These are phyloP conservation scores for Biscutella laevigata DNA, from an alignment of 441 rosid species.

Conservation along the genomic window DNA sequence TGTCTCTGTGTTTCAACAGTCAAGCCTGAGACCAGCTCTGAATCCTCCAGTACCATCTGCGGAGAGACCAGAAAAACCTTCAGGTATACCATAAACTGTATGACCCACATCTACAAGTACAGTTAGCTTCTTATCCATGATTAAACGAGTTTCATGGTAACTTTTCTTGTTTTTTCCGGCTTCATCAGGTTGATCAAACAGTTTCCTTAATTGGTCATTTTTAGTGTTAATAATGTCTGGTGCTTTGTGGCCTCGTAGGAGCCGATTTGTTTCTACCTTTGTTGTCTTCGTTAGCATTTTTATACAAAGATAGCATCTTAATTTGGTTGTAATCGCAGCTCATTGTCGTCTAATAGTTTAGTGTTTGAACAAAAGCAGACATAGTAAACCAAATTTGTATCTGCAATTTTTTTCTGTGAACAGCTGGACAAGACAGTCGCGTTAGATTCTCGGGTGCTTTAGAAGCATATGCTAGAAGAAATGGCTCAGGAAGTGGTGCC, in stretches of 20 bases:
- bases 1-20: slow-evolving; percentile 34
- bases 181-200: background rate
- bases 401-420: background rate
- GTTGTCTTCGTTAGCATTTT: background rate
- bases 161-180: background rate
- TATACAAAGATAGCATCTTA: background rate
- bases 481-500: slow-evolving; percentile 37
- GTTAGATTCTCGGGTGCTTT: slow-evolving; percentile 92
- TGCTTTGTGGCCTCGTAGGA: background rate
- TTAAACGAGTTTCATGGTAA: background rate
- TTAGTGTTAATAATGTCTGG: background rate
- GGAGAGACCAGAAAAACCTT: slow-evolving; percentile 52
- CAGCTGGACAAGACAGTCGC: slow-evolving; percentile 78
- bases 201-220: background rate
- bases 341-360: background rate
- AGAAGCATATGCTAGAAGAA: slow-evolving; percentile 79
- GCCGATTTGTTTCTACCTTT: background rate
- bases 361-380: background rate
- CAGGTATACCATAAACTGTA: slow-evolving; percentile 35
- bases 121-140: background rate
- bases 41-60: slow-evolving; percentile 55
- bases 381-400: background rate
- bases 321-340: background rate
- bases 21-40: slow-evolving; percentile 51
- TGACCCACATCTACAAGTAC: background rate